Conservation (phyloP, 345 rosid genomes). For the Eutrema heterophyllum region DNA sequence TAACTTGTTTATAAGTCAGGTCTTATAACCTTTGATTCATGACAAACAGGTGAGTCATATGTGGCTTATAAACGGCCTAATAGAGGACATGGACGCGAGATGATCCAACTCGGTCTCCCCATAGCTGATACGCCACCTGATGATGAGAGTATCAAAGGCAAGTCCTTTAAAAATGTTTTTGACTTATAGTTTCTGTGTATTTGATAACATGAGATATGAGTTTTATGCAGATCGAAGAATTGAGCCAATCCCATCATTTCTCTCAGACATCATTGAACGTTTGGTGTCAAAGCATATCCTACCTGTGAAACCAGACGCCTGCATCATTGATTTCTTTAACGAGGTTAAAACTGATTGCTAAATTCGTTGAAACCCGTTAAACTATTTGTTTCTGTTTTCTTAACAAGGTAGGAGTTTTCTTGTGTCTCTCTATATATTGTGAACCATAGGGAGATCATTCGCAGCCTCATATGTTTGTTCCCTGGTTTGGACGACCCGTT, state of each 20-base stretch:
- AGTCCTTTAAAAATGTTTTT: not conserved
- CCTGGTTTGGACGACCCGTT: constrained; percentile 83
- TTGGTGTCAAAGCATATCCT: constrained; percentile 52
- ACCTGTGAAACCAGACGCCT: constrained; percentile 72
- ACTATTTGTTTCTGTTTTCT: not conserved
- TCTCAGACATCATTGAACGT: constrained; percentile 71
- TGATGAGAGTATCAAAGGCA: constrained; percentile 70
- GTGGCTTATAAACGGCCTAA: constrained; percentile 63
- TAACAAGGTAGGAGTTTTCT: not conserved
- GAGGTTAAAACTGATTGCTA: constrained; percentile 47
- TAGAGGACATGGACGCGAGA: constrained; percentile 94
- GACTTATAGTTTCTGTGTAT: not conserved
- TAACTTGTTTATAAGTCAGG: not conserved
- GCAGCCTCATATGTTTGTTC: constrained; percentile 65
- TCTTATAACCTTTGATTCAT: constrained; percentile 10
- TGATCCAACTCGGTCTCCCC: constrained; percentile 85
- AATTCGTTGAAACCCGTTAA: not conserved
- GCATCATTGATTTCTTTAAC: constrained; percentile 74
- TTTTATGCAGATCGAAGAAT: constrained; percentile 49
- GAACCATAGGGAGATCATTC: constrained; percentile 81
- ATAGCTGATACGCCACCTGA: constrained; percentile 70
- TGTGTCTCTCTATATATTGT: not conserved
- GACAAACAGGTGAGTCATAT: constrained; percentile 71
- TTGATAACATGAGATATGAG: not conserved
- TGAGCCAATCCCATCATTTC: constrained; percentile 67